These are phyloP conservation scores for Thelonectria discophora DNA, from an alignment of 2,329 filamentous ascomycete genomes.

Conservation along the genomic window DNA sequence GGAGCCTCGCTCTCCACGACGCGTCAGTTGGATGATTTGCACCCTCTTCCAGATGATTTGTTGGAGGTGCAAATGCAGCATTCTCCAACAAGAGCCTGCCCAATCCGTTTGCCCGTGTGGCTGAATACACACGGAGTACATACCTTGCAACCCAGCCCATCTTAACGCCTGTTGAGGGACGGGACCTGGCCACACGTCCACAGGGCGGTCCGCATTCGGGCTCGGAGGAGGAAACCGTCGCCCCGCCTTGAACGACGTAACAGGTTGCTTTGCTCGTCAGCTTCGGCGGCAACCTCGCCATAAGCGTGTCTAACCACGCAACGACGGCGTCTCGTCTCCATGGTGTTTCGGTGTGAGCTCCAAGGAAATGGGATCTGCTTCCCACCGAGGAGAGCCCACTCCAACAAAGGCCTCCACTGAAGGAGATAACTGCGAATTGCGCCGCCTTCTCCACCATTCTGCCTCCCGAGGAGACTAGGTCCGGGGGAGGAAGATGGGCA, in stretches of 20 bases:
- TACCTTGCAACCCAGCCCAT: too few species aligned
- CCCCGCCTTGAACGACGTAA: background rate
- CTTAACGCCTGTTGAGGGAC: constrained; percentile 16
- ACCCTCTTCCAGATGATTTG: background rate
- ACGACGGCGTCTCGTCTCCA: background rate
- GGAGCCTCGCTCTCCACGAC: background rate
- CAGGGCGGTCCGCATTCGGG: constrained; percentile 11
- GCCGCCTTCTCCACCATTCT: background rate
- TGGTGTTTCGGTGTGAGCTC: background rate
- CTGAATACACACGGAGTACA: constrained; percentile 10
- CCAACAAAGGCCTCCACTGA: background rate
- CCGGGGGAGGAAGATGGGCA: background rate
- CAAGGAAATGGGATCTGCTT: background rate
- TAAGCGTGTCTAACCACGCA: background rate
- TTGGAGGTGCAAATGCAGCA: too few species aligned
- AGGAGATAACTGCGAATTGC: background rate
- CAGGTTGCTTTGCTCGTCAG: background rate
- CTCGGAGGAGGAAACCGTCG: background rate
- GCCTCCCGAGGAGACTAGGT: background rate
- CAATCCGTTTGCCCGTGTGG: constrained; percentile 27
- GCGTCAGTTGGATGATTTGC: background rate
- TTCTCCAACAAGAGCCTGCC: background rate
- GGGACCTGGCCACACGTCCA: constrained; percentile 19
- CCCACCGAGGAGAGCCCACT: background rate
- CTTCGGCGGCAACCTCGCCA: background rate